These are phyloP conservation scores for Apiospora sp. DNA, from an alignment of 2,329 filamentous ascomycete species.

Conservation along the genomic window DNA sequence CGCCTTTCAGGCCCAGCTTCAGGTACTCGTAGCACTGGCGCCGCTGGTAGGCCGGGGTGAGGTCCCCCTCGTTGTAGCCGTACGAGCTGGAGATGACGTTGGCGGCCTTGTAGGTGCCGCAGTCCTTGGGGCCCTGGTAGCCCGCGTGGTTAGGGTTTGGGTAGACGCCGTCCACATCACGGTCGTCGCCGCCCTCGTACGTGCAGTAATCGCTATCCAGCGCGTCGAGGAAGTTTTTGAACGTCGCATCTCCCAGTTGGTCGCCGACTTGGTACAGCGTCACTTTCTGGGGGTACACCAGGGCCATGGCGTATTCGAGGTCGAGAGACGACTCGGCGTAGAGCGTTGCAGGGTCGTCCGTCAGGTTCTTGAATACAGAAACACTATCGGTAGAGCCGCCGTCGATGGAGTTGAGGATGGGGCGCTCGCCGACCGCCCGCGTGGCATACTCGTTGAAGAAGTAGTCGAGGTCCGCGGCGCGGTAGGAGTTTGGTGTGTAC, in stretches of 20 bases:
- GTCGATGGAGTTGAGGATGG: slow-evolving; percentile 39
- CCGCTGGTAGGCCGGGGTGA: slow-evolving; percentile 55
- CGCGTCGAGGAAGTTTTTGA: slow-evolving; percentile 54
- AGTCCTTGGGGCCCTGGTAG: slow-evolving; percentile 45
- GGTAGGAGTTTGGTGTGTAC: slow-evolving; percentile 42
- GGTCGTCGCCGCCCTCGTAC: slow-evolving; percentile 49
- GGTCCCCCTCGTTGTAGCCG: slow-evolving; percentile 53
- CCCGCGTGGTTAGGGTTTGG: slow-evolving; percentile 50
- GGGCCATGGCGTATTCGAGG: slow-evolving; percentile 43
- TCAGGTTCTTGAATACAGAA: slow-evolving; percentile 22
- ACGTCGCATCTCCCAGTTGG: slow-evolving; percentile 22
- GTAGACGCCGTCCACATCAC: slow-evolving; percentile 52
- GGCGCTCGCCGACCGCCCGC: slow-evolving; percentile 36
- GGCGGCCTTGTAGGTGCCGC: slow-evolving; percentile 47
- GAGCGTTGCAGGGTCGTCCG: slow-evolving; percentile 37
- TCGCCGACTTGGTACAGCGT: slow-evolving; percentile 34
- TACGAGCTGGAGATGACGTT: slow-evolving; percentile 59
- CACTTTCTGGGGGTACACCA: slow-evolving; percentile 49
- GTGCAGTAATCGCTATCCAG: slow-evolving; percentile 56
- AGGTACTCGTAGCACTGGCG: slow-evolving; percentile 50
- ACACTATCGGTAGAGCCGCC: slow-evolving; percentile 22
- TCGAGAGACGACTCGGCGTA: slow-evolving; percentile 41
- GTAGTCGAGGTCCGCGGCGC: slow-evolving; percentile 41
- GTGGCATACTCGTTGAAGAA: slow-evolving; percentile 36
- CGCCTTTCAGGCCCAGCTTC: slow-evolving; percentile 51